Evolutionary conservation across 1,284 basidiomycete genomes (phyloP), one percentile per base, ranked within the genome.

Genomic region (Caloboletus inedulis): DNA sequence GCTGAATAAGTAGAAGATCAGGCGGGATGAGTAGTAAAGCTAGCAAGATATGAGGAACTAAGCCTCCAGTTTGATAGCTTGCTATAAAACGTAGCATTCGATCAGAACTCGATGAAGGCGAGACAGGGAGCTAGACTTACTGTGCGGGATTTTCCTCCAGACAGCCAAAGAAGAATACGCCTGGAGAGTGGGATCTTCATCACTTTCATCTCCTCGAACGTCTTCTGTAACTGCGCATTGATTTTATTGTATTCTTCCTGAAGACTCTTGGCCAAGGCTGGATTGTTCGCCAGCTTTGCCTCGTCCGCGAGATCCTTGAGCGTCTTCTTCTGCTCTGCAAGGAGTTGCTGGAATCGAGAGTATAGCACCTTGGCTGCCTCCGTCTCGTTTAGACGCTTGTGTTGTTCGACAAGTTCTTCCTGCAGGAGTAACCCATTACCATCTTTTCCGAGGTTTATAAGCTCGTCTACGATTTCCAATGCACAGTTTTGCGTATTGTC

Each of bases 161-260:
- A 52, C 3, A 58, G 1, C 54, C 43, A 49, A 4, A 60, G 36
- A 10, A 19, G 21, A 29, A 58, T 40, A 3, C 57, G 62, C 45
- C 60, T 55, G 3, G 16, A 16, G n/a, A 64, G 19, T 2, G 64
- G 47, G 6, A 66, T 54, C 23, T 58, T 62, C 60, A 60, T 47
- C n/a, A 23, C 44, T 10, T 47, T 48, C 40, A 62, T 58, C 16
- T 60, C 48, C 16, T 62, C 51, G 10, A 60, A 58, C 7, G 58
- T 61, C 43, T 36, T 43, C 29, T 52, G 60, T 16, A 62, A 27
- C n/a, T 48, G 49, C 0, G 12, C 5, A 7, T 52, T 51, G 10
- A 51, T 30, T n/a, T 43, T 60, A 1, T 55, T 35, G n/a, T 44
- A 46, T 12, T 62, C 59, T 10, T 43, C 52, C 37, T 44, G 56